Evolutionary conservation across 1,284 basidiomycete genomes (phyloP), one percentile per base, ranked within the genome.

Genomic region (Mixia osmundae): DNA sequence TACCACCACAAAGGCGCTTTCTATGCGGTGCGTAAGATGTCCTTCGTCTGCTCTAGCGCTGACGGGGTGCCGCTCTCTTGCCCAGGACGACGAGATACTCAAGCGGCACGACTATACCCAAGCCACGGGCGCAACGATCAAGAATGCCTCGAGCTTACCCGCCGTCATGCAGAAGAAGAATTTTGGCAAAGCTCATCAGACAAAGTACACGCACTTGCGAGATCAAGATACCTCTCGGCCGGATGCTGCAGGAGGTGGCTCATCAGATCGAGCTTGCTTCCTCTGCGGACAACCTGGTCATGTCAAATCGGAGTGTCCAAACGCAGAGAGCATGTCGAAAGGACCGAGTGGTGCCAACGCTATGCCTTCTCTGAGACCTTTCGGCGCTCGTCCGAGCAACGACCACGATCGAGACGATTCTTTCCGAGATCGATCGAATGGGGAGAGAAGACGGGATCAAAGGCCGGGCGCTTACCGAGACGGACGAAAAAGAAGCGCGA

Each of bases 1-100:
- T 97, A 94, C 56, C 95, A 85, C 70, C 91, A 97, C 63, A 95
- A 94, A 60, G 91, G 91, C 50, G 87, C 85, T 41, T 97, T 97
- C 65, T 85, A 91, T 57, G 48, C 54, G 33, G 49, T 80, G 79
- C 66, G 80, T 76, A 41, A 18, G 62, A 38, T 21, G 4, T 21
- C 18, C 8, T 54, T 29, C 6, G 25, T 25, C 27, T 33, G 29
- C 18, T 15, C 2, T 24, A 20, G 16, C 21, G n/a, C n/a, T n/a
- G n/a, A 29, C 15, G 14, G 9, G 3, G 6, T 15, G 2, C n/a
- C n/a, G 9, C 14, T 18, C 16, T 18, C 18, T 18, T 3, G 10
- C 15, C 5, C 52, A 83, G 72, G 89, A 94, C 57, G 69, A 73
- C 47, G 83, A 94, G 35, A 71, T 97, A 44, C 68, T 94, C 48